Conservation (phyloP, 2,329 filamentous ascomycete genomes). For the Phaeophleospora eucalypticola region DNA sequence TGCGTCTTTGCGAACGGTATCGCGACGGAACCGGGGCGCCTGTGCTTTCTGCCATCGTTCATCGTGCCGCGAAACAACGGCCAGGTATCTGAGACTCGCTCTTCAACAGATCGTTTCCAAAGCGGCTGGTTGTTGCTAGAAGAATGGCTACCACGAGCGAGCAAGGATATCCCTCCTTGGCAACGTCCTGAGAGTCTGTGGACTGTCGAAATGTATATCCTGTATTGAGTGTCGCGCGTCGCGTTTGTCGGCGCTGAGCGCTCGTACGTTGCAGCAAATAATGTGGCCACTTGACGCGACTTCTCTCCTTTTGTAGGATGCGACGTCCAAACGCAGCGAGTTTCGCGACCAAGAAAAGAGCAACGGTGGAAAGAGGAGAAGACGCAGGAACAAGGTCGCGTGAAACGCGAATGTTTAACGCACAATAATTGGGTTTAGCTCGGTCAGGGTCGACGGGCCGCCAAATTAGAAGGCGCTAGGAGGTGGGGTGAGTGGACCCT, state of each 20-base stretch:
- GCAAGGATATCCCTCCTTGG: neutral
- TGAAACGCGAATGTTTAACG: neutral
- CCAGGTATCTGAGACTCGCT: neutral
- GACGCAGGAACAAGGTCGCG: neutral
- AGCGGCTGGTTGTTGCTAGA: neutral
- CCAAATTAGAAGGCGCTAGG: neutral
- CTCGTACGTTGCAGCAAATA: too few species aligned
- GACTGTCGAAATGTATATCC: too few species aligned
- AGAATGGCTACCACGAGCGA: neutral
- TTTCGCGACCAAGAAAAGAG: neutral
- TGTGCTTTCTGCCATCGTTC: slow-evolving; percentile 16
- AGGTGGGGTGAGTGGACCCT: neutral
- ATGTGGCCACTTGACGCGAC: neutral
- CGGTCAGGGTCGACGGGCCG: neutral
- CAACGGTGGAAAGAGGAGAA: neutral
- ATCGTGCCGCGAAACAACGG: slow-evolving; percentile 5
- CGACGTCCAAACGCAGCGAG: neutral
- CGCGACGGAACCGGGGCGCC: slow-evolving; percentile 16
- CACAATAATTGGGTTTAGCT: neutral
- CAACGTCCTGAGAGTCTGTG: neutral
- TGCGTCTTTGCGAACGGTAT: slow-evolving; percentile 19
- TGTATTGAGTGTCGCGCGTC: too few species aligned
- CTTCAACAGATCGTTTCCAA: too few species aligned
- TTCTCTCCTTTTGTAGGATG: neutral
- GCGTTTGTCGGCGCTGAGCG: too few species aligned